Evolutionary conservation across 2,329 filamentous ascomycete genomes (phyloP), one percentile per base, ranked within the genome.

Genomic region (Escovopsis sp.): DNA sequence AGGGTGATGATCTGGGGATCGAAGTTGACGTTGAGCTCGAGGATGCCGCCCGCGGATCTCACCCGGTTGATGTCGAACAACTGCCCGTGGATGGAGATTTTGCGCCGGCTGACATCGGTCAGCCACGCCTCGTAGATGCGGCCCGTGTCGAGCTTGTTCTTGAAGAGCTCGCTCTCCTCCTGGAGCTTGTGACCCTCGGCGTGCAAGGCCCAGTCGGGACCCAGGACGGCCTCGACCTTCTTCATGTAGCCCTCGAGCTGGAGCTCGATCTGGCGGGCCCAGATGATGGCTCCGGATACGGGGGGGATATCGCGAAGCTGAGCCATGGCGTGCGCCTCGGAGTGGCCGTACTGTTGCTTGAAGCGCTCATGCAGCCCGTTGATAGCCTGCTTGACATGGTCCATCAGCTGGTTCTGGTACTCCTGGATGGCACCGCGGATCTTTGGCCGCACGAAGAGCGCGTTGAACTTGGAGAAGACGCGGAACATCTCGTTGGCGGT

Each of bases 401-500:
- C 88, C 59, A 99, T 94, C 30, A 99, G 78, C 61, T 95, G 88
- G 5, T 89, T 91, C 61, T 99, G 91, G 58, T 98, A 98, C 64
- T 98, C 89, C 35, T 87, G 84, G 55, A 98, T 98, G 42, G 91
- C 93, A 50, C 93, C 88, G 50, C 91, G 81, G 64, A 99, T 96
- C 71, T 98, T 98, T n/a, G 91, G 91, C 45, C 91, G 79, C 43
- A 99, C 89, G 52, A 99, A 94, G 27, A 99, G 79, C 2, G 91
- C 91, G 58, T 99, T 99, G 74, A 99, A 99, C 59, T 96, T 96
- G 41, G 91, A 96, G 60, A 98, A 98, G 47, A 99, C 91, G 42
- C 93, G 84, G 61, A 99, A 99, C 91, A 98, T 99, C 63, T 98
- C 93, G 57, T 94, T 96, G 34, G 91, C 91, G 47, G 87, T 94